Percentiles rank a stretch among this genome's conserved stretches.
phyloP scores from a whole-genome alignment of 2,329 filamentous ascomycete species.

The Colletotrichum caudatum region DNA sequence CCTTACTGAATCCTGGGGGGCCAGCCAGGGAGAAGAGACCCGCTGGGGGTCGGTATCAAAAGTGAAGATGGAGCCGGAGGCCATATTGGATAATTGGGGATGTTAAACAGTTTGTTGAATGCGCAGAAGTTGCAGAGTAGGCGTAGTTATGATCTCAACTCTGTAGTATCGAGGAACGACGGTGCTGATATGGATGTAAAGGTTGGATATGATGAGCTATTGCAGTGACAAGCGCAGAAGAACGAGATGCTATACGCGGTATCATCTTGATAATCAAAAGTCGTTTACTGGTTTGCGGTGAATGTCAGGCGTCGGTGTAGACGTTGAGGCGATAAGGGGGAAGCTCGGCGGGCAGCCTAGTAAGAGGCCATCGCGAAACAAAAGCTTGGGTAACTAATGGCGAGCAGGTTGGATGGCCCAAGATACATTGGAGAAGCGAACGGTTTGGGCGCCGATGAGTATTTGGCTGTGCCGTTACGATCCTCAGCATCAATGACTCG shows the following conservation, averaged over 20 bases:
- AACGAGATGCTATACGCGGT: conserved; percentile 39
- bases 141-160: conserved; percentile 1
- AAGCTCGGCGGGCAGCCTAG: conserved; percentile 24
- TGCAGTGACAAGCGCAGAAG: conserved; percentile 25
- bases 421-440: neutral
- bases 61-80: conserved; percentile 96
- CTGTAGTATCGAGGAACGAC: conserved; percentile 1
- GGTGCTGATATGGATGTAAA: conserved; percentile 1
- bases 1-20: conserved; percentile 61
- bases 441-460: conserved; percentile 1
- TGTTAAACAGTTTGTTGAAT: neutral
- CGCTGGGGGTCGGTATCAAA: conserved; percentile 89
- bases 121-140: neutral
- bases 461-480: conserved; percentile 18
- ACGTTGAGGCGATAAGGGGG: neutral
- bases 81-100: conserved; percentile 65
- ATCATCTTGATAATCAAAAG: conserved; percentile 35
- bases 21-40: conserved; percentile 91
- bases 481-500: conserved; percentile 15
- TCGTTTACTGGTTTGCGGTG: conserved; percentile 3
- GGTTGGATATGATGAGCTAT: conserved; percentile 22
- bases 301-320: conserved; percentile 11
- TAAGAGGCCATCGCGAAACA: conserved; percentile 28
- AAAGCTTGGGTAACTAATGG: neutral
- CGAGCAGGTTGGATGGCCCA: neutral